A percentile compares a stretch with the other conserved stretches of the same genome.
These are phyloP conservation scores for Coemansia sp. DNA, from an alignment of 192 early-diverging fungal species.

Conservation along the genomic window DNA sequence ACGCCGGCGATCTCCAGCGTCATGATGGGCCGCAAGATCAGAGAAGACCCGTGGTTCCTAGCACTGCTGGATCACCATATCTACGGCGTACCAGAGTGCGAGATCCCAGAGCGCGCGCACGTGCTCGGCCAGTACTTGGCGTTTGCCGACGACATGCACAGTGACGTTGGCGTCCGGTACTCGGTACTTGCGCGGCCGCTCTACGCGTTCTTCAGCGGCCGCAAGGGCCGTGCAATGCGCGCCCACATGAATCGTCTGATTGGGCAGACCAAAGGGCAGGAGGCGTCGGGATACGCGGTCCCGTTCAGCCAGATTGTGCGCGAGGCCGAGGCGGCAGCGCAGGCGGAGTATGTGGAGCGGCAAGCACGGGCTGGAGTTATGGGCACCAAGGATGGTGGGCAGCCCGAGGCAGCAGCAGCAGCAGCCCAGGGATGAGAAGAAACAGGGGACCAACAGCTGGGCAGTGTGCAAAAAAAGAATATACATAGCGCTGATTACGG, in stretches of 20 bases:
- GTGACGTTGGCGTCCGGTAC: conserved; percentile 25
- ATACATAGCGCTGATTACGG: too few relatives aligned
- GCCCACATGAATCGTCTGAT: conserved; percentile 14
- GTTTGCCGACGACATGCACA: conserved; percentile 37
- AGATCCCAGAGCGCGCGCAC: conserved; percentile 6
- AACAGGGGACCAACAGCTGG: too few relatives aligned
- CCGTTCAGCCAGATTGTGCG: conserved; percentile 25
- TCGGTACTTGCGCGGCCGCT: conserved; percentile 42
- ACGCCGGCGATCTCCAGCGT: conserved; percentile 55
- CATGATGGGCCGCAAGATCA: conserved; percentile 72
- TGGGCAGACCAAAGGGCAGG: not conserved
- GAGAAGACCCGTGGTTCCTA: conserved; percentile 68
- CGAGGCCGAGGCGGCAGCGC: conserved; percentile 15
- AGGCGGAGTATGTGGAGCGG: conserved; percentile 10
- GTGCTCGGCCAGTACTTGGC: conserved; percentile 29
- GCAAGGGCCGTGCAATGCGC: conserved; percentile 32
- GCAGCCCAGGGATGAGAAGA: too few relatives aligned
- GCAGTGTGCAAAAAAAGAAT: too few relatives aligned
- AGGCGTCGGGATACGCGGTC: conserved; percentile 1
- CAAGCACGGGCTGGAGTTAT: not conserved
- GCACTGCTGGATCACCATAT: conserved; percentile 56
- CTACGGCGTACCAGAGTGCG: conserved; percentile 11
- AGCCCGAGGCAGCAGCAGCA: not conserved
- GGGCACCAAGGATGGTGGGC: not conserved
- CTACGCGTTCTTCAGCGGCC: conserved; percentile 35